phyloP scores from a whole-genome alignment of 352 stramenopile genomes.

The Phytophthora lateralis region DNA sequence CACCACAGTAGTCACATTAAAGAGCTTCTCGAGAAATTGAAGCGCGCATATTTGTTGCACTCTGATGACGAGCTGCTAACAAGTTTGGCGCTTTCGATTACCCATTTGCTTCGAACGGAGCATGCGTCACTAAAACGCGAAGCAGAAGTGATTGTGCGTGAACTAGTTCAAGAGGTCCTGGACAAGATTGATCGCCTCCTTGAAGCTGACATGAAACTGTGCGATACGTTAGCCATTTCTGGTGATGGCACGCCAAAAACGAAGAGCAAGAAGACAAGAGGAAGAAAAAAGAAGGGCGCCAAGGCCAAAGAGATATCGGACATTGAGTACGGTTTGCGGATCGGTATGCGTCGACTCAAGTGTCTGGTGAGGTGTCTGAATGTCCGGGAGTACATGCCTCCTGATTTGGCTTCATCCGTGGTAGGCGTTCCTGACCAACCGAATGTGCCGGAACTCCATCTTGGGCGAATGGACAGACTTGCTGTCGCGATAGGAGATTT shows the following conservation, averaged over 20 bases:
- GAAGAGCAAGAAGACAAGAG: conserved; percentile 35
- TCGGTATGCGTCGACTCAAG: conserved; percentile 59
- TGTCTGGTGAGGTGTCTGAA: conserved; percentile 70
- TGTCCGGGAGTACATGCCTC: conserved; percentile 65
- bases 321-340: conserved; percentile 70
- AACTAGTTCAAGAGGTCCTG: conserved; percentile 71
- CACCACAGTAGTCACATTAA: conserved; percentile 76
- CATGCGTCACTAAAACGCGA: conserved; percentile 83
- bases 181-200: conserved; percentile 64
- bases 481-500: conserved; percentile 42
- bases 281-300: conserved; percentile 35
- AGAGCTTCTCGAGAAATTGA: conserved; percentile 75
- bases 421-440: conserved; percentile 1
- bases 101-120: conserved; percentile 71
- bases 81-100: conserved; percentile 66
- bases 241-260: conserved; percentile 21
- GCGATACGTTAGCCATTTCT: conserved; percentile 20
- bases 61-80: conserved; percentile 76
- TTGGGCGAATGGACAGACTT: conserved; percentile 48
- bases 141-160: conserved; percentile 72
- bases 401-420: conserved; percentile 21
- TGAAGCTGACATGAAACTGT: conserved; percentile 56
- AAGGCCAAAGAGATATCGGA: conserved; percentile 65
- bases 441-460: conserved; percentile 1
- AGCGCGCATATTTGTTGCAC: conserved; percentile 71